These are phyloP conservation scores for Phytophthora sp. DNA, from an alignment of 352 stramenopile genomes.

Conservation along the genomic window DNA sequence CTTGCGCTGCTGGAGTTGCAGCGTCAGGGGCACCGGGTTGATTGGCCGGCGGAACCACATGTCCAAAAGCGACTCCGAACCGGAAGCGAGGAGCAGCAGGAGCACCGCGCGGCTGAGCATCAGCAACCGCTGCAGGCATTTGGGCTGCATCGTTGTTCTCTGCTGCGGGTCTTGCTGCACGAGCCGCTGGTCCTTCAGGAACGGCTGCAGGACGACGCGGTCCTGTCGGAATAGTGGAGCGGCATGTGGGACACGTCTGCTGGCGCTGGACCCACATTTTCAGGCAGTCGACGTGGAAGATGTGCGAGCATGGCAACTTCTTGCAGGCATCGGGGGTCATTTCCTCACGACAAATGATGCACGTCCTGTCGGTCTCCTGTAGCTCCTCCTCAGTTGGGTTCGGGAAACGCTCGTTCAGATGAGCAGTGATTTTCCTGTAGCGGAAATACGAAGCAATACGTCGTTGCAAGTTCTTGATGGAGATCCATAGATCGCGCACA, in stretches of 20 bases:
- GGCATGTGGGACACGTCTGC: constrained; percentile 98
- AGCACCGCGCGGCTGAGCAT: constrained; percentile 21
- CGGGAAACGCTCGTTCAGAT: constrained; percentile 96
- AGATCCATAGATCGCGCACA: constrained; percentile 96
- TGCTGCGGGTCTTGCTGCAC: constrained; percentile 29
- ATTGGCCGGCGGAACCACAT: constrained; percentile 26
- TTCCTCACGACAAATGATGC: constrained; percentile 97
- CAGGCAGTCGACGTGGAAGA: constrained; percentile 97
- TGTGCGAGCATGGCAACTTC: constrained; percentile 97
- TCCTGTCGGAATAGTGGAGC: constrained; percentile 92
- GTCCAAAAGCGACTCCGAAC: constrained; percentile 38
- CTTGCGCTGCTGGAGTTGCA: constrained; percentile 11
- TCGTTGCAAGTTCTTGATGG: constrained; percentile 84
- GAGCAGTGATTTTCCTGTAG: constrained; percentile 95
- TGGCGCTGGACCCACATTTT: constrained; percentile 99
- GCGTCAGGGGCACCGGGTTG: constrained; percentile 20
- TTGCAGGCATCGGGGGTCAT: constrained; percentile 93
- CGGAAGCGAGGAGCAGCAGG: constrained; percentile 38
- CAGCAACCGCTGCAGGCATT: constrained; percentile 21
- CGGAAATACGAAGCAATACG: constrained; percentile 88
- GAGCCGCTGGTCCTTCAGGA: constrained; percentile 32
- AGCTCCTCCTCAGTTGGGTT: constrained; percentile 95
- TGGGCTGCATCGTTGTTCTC: constrained; percentile 25
- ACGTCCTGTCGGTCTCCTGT: constrained; percentile 91
- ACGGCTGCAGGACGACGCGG: constrained; percentile 49